Base-by-base conservation (phyloP, 441 rosid species). In the Biscutella laevigata region DNA sequence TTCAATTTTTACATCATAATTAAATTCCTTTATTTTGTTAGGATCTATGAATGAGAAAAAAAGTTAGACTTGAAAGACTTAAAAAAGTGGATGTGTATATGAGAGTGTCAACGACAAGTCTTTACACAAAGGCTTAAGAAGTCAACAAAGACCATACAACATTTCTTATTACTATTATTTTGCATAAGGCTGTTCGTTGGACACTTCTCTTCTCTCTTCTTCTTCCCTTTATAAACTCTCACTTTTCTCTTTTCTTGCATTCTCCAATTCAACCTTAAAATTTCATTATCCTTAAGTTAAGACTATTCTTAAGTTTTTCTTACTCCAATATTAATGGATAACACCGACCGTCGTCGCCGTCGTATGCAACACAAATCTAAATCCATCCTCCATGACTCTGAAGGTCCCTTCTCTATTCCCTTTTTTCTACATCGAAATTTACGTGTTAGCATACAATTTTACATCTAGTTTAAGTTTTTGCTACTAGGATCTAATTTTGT, bases 401-500 rank as follows among this genome's bases (percentile, higher is more conserved):
- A 79, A 70, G 85, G 89, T 74, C 35, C 36, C 7, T 50, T n/a
- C 34, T 27, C 24, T 27, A 4, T 43, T 50, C 47, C 34, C n/a
- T 54, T 22, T 32, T 30, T 48, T 7, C 9, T 16, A 20, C 21
- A 10, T 44, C 7, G 4, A 13, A 33, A 4, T 53, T 21, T 27
- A 53, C 35, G 22, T 38, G 12, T 15, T 38, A 29, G 3, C 17
- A 14, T 36, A n/a, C n/a, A n/a, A n/a, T n/a, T n/a, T n/a, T n/a
- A n/a, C n/a, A n/a, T n/a, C n/a, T n/a, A n/a, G n/a, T n/a, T n/a
- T n/a, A n/a, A n/a, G n/a, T n/a, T n/a, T n/a, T n/a, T n/a, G n/a
- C n/a, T n/a, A n/a, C n/a, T n/a, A n/a, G n/a, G n/a, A n/a, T n/a
- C n/a, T n/a, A n/a, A n/a, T n/a, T n/a, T n/a, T n/a, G n/a, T n/a